These are phyloP conservation scores for Anthracocystis walkeri DNA, from an alignment of 1,284 basidiomycete genomes.

Conservation along the genomic window DNA sequence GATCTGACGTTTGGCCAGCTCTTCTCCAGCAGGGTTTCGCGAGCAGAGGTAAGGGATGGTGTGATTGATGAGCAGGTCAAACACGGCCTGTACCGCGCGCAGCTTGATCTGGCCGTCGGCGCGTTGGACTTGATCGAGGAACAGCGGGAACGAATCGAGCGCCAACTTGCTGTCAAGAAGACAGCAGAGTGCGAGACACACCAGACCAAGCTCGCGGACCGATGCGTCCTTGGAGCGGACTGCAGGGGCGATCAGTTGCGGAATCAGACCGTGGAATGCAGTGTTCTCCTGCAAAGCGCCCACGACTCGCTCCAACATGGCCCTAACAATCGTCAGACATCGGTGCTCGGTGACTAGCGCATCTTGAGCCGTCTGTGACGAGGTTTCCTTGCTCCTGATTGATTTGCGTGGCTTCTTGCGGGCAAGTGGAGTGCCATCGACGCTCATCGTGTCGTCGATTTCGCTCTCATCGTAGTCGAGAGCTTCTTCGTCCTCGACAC, in stretches of 20 bases:
- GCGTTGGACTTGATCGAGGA: conserved; percentile 84
- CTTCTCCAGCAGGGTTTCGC: conserved; percentile 54
- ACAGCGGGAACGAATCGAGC: conserved; percentile 87
- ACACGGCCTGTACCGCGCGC: conserved; percentile 85
- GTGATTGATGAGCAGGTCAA: conserved; percentile 91
- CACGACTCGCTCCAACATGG: conserved; percentile 83
- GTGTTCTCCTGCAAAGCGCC: conserved; percentile 89
- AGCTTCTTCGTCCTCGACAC: conserved; percentile 70
- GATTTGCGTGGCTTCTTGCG: conserved; percentile 50
- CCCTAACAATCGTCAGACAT: conserved; percentile 78
- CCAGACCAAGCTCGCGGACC: conserved; percentile 86
- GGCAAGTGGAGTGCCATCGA: conserved; percentile 37
- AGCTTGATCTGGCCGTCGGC: conserved; percentile 82
- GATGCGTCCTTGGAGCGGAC: conserved; percentile 86
- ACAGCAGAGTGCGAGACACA: conserved; percentile 88
- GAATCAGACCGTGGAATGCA: conserved; percentile 87
- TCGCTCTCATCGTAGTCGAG: conserved; percentile 45
- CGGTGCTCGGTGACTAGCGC: conserved; percentile 58
- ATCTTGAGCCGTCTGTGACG: conserved; percentile 22
- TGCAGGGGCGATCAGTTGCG: conserved; percentile 89
- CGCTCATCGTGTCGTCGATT: conserved; percentile 46
- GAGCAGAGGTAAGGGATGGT: conserved; percentile 80
- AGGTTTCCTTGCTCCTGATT: conserved; percentile 30
- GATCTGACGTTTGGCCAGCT: conserved; percentile 60
- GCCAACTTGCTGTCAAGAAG: conserved; percentile 92